Base-by-base conservation (phyloP, 495 filamentous ascomycete species). In the Hypoxylon subgilvum region DNA sequence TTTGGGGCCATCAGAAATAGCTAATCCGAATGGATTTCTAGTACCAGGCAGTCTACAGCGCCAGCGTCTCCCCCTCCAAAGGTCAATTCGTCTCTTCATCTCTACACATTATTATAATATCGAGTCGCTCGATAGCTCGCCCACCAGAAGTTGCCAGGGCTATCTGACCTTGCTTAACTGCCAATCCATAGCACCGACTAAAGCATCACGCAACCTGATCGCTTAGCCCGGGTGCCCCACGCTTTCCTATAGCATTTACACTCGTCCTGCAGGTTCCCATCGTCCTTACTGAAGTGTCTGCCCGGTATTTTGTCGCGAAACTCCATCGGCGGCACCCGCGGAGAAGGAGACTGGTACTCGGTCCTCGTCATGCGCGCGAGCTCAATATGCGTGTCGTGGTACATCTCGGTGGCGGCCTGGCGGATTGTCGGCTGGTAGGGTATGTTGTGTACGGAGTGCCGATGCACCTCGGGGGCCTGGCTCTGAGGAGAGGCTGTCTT, bases 311-410 rank as follows among this genome's bases (percentile, higher is more conserved):
- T 47, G n/a, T 47, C 36, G 8, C 42, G 36, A 14, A 55, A 47
- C 12, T 14, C 23, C 27, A 32, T 12, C 32, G 35, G 28, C 2
- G 18, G 42, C 3, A 8, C 42, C 2, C 27, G 35, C 7, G 30
- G 9, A 4, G 48, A 28, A n/a, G 50, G 32, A 1, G 51, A 32
- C 14, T 12, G 35, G 9, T n/a, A n/a, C n/a, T n/a, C n/a, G n/a
- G 31, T 9, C 28, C 16, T 52, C 6, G 42, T 22, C 0, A 13
- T 17, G 3, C n/a, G 4, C 17, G 28, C 3, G 13, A 41, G 35
- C 18, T 58, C 54, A 17, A 19, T 51, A 6, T 50, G 48, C 5
- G 35, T 36, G 16, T 31, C 30, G 48, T 42, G 47, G n/a, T 51
- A 41, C 48, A 48, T 42, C 32, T 47, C 35, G 4, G 41, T 60